Evolutionary conservation across 2,329 filamentous ascomycete species (phyloP).

Genomic region (Aspergillus brasiliensis): DNA sequence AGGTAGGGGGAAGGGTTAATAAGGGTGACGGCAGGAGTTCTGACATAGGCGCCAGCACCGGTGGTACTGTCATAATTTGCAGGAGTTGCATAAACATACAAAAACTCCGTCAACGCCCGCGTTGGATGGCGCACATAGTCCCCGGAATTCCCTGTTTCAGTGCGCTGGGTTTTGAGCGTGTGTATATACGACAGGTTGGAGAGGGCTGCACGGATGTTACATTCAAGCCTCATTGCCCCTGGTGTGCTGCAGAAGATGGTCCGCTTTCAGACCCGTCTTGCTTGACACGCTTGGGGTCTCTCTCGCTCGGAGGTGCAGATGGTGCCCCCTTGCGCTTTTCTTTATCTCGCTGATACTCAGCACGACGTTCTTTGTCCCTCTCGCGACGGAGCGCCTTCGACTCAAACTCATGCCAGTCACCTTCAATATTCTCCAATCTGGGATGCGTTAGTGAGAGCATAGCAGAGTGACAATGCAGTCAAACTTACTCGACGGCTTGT

Average conservation of each 20-base stretch:
- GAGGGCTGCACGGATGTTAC: not conserved
- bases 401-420: conserved; percentile 99
- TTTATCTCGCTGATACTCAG: conserved; percentile 49
- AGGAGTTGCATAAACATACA: not conserved
- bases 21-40: not conserved
- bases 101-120: not conserved
- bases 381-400: conserved; percentile 92
- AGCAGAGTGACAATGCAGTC: conserved; percentile 1
- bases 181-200: not conserved
- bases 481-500: conserved; percentile 77
- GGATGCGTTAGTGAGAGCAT: conserved; percentile 9
- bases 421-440: conserved; percentile 76
- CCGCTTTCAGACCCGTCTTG: conserved; percentile 30
- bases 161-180: not conserved
- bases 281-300: conserved; percentile 44
- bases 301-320: conserved; percentile 36
- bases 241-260: conserved; percentile 8
- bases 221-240: conserved; percentile 9
- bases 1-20: not conserved
- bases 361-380: conserved; percentile 64
- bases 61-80: not conserved
- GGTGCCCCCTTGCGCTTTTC: conserved; percentile 52
- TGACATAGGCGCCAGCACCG: not conserved
- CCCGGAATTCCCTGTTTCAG: not conserved
- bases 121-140: not conserved